Percentiles rank a stretch among this genome's conserved stretches.
Evolutionary conservation across 2,329 filamentous ascomycete species (phyloP).

Genomic region (Colletotrichum lupini): DNA sequence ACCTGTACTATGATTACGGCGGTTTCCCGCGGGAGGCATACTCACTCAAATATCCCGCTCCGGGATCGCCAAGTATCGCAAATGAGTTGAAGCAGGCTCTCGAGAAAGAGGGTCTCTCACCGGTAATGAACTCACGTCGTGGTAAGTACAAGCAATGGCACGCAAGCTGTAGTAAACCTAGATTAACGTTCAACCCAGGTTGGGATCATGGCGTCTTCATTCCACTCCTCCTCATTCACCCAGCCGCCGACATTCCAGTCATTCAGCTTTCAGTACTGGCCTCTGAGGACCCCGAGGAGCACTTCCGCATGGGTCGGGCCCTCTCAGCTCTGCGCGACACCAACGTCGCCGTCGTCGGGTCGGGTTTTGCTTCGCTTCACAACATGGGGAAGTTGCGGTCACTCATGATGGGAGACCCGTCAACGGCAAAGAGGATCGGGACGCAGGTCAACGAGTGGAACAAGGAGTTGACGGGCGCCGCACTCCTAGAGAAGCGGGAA

Average conservation of each 20-base stretch:
- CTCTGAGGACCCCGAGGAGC: constrained; percentile 60
- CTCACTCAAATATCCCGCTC: constrained; percentile 65
- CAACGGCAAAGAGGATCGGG: constrained; percentile 40
- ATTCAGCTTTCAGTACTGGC: constrained; percentile 67
- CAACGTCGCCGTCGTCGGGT: constrained; percentile 70
- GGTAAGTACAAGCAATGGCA: constrained; percentile 29
- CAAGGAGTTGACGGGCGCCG: constrained; percentile 53
- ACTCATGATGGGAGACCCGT: constrained; percentile 41
- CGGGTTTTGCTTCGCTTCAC: constrained; percentile 69
- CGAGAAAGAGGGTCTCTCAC: constrained; percentile 55
- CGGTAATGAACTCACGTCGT: constrained; percentile 51
- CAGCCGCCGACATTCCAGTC: constrained; percentile 62
- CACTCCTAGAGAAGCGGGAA: constrained; percentile 44
- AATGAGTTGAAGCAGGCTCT: constrained; percentile 58
- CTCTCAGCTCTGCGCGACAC: constrained; percentile 59
- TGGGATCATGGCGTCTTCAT: constrained; percentile 74
- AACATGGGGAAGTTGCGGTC: constrained; percentile 61
- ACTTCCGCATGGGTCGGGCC: constrained; percentile 64
- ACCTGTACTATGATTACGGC: constrained; percentile 68
- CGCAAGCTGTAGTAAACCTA: constrained; percentile 34
- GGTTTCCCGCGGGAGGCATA: constrained; percentile 69
- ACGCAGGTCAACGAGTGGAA: constrained; percentile 56
- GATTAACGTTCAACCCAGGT: constrained; percentile 36
- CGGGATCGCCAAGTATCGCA: constrained; percentile 65
- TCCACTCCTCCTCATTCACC: constrained; percentile 65